phyloP scores from a whole-genome alignment of 2,329 filamentous ascomycete genomes.

The Periconia macrospinosa region DNA sequence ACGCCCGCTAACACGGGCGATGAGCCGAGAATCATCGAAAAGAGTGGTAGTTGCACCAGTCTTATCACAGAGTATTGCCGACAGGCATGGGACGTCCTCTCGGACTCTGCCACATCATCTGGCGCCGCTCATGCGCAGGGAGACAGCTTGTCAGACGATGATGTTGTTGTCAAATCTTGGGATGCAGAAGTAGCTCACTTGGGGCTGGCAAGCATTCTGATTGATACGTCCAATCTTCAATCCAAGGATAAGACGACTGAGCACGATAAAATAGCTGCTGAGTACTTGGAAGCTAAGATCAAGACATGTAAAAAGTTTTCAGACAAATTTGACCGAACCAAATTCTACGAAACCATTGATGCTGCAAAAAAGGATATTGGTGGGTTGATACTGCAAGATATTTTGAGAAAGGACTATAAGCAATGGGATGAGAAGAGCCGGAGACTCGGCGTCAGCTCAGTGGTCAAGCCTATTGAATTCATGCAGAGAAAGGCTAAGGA shows the following conservation, averaged over 20 bases:
- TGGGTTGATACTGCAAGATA: conserved; percentile 62
- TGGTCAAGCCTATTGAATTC: conserved; percentile 65
- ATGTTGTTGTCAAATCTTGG: conserved; percentile 41
- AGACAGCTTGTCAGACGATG: conserved; percentile 35
- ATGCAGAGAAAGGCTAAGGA: conserved; percentile 58
- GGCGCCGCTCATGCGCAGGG: conserved; percentile 45
- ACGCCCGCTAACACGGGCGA: conserved; percentile 53
- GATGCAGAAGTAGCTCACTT: conserved; percentile 67
- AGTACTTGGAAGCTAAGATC: conserved; percentile 61
- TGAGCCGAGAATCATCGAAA: conserved; percentile 64
- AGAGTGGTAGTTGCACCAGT: conserved; percentile 73
- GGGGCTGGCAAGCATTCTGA: conserved; percentile 69
- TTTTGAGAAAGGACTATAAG: conserved; percentile 84
- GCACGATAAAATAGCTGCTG: conserved; percentile 61
- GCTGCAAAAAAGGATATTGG: conserved; percentile 70
- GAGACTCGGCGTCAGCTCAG: conserved; percentile 67
- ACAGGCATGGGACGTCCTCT: conserved; percentile 58
- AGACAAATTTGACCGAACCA: conserved; percentile 53
- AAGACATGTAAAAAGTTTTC: conserved; percentile 40
- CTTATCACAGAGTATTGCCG: conserved; percentile 65
- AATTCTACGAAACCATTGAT: conserved; percentile 63
- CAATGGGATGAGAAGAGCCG: conserved; percentile 63
- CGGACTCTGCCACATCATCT: conserved; percentile 46
- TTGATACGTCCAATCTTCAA: conserved; percentile 70
- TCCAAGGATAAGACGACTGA: conserved; percentile 64